Evolutionary conservation across 768 basidiomycete species (phyloP).

Genomic region (Paxillus ammoniavirescens): DNA sequence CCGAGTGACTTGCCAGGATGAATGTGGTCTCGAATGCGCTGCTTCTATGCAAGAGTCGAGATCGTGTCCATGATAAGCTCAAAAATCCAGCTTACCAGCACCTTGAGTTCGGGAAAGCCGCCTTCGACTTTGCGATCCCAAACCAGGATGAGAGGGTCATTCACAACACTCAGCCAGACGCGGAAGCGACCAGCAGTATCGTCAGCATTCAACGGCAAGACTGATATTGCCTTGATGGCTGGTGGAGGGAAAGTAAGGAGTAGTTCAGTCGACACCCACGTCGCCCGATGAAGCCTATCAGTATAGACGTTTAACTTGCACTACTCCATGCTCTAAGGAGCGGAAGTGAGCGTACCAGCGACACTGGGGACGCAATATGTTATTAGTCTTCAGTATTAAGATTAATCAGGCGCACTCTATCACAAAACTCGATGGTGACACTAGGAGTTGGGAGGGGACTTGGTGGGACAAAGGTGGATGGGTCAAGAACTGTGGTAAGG

Average conservation of each 20-base stretch:
- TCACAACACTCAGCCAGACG: slow-evolving; percentile 67
- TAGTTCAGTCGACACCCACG: slow-evolving; percentile 92
- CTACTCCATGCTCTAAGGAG: neutral
- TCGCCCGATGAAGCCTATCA: slow-evolving; percentile 84
- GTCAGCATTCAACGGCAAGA: slow-evolving; percentile 73
- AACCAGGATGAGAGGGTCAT: slow-evolving; percentile 44
- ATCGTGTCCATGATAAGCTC: neutral
- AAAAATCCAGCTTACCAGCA: slow-evolving; percentile 51
- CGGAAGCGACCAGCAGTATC: slow-evolving; percentile 91
- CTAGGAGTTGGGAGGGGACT: slow-evolving; percentile 45
- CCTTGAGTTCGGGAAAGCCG: slow-evolving; percentile 89
- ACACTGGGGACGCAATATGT: slow-evolving; percentile 45
- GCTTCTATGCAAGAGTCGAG: slow-evolving; percentile 57
- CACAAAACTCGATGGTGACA: slow-evolving; percentile 90
- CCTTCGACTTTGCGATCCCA: slow-evolving; percentile 94
- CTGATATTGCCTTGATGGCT: slow-evolving; percentile 57
- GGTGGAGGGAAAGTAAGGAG: slow-evolving; percentile 90
- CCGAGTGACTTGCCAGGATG: slow-evolving; percentile 83
- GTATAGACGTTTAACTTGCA: neutral
- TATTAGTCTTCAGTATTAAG: slow-evolving; percentile 6
- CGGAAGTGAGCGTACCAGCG: slow-evolving; percentile 60
- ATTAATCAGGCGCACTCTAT: slow-evolving; percentile 56
- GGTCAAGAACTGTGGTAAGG: slow-evolving; percentile 36
- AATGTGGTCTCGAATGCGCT: slow-evolving; percentile 78
- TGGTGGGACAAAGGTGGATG: slow-evolving; percentile 57